Base-by-base conservation (phyloP, 2,329 filamentous ascomycete genomes). In the Botrytis squamosa region DNA sequence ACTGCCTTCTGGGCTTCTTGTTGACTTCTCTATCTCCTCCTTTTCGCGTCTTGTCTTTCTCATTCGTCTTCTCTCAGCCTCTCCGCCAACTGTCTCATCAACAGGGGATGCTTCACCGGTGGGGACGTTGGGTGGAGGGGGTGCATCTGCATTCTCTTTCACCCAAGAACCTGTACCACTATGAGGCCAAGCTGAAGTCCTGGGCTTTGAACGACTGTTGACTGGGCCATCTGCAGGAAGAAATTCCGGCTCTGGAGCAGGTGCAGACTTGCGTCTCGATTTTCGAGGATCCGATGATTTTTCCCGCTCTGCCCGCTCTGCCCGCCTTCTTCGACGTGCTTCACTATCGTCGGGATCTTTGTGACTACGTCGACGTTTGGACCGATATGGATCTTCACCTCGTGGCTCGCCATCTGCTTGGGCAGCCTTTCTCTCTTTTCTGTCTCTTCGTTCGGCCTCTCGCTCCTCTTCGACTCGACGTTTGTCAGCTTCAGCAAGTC, bases 81-180 rank as follows among this genome's bases (percentile, higher is more conserved):
- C 80, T 69, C 80, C 79, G 14, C 74, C 77, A 69, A 73, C 62
- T 3, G 73, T 75, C 57, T 78, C 78, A 38, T 80, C 79, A 33
- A 69, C 74, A n/a, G 71, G 73, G 9, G 52, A 49, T 40, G 66
- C 75, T 60, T 78, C 78, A 83, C 55, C 76, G n/a, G 60, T 66
- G 36, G 74, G 73, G 16, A 64, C 63, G 66, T 78, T 83, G 1
- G 87, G 88, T 2, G 89, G 88, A 4, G 88, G 88, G 2, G 88
- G 88, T 4, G 88, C 88, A 77, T 90, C 89, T 3, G 86, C 88
- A 77, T 90, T 86, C 20, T 91, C 88, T 80, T 90, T 90, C 7
- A 91, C 89, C 89, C 89, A 91, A 0, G 88, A 90, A 14, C 87
- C 88, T 0, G 89, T 91, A 40, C 89, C 89, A 10, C 87, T 90